Conservation (phyloP, 441 rosid genomes). For the Eruca vesicaria region DNA sequence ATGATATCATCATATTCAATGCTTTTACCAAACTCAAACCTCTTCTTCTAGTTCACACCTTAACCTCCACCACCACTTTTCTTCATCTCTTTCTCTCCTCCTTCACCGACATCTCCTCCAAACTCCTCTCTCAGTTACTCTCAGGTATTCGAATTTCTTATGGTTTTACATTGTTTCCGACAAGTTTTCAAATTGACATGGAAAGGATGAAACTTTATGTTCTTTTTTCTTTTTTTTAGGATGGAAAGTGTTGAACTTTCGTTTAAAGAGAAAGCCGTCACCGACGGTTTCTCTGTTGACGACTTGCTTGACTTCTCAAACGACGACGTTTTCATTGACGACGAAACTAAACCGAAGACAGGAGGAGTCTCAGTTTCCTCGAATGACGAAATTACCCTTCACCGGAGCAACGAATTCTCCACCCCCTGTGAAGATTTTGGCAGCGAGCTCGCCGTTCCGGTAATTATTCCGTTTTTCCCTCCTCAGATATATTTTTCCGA, state of each 20-base stretch:
- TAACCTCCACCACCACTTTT: not conserved
- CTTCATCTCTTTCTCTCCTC: not conserved
- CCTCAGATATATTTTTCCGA: not conserved
- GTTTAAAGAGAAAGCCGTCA: conserved; percentile 18
- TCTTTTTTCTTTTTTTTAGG: conserved; percentile 2
- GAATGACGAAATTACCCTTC: conserved; percentile 14
- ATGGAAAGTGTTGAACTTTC: conserved; percentile 27
- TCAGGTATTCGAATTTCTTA: not conserved
- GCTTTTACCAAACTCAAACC: conserved; percentile 18
- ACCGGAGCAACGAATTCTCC: not conserved
- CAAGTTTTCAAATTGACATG: not conserved
- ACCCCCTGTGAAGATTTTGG: conserved; percentile 1
- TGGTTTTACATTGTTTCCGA: not conserved
- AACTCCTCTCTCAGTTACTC: not conserved
- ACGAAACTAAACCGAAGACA: conserved; percentile 4
- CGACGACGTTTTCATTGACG: conserved; percentile 29
- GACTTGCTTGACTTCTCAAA: conserved; percentile 32
- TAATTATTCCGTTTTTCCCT: not conserved
- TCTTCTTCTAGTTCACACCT: conserved; percentile 4
- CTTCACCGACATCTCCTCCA: conserved; percentile 11
- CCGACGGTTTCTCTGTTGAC: conserved; percentile 31
- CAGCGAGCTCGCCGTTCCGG: conserved; percentile 31
- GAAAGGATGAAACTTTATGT: not conserved
- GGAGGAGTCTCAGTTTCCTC: not conserved
- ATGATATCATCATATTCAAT: conserved; percentile 13